Evolutionary conservation across 2,329 filamentous ascomycete genomes (phyloP).

Genomic region (Ophiosphaerella herpotricha): DNA sequence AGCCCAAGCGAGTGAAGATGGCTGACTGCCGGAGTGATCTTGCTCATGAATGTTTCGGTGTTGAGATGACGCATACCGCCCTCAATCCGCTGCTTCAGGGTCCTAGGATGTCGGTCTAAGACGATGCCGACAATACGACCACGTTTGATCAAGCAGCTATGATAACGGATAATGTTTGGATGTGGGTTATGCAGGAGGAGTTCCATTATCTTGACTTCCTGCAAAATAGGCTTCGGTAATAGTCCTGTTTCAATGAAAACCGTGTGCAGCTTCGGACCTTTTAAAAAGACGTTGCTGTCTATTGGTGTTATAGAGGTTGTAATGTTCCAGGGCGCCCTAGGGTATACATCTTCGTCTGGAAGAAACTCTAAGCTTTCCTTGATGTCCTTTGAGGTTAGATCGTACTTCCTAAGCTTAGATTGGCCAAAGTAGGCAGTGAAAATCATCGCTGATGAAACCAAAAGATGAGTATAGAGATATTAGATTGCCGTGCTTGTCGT

Average conservation of each 20-base stretch:
- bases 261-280: constrained; percentile 15
- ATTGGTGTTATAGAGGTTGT: constrained; percentile 7
- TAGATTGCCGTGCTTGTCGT: constrained; percentile 16
- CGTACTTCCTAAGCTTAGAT: constrained; percentile 12
- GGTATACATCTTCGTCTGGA: constrained; percentile 7
- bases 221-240: constrained; percentile 15
- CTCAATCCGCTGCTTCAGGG: constrained; percentile 9
- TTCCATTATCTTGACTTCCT: background rate
- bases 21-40: constrained; percentile 12
- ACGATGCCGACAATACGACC: too few species aligned
- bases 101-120: background rate
- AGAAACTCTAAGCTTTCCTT: constrained; percentile 13
- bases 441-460: constrained; percentile 10
- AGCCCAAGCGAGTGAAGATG: constrained; percentile 14
- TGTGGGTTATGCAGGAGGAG: too few species aligned
- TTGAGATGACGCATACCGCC: constrained; percentile 1
- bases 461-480: constrained; percentile 20
- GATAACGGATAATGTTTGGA: too few species aligned
- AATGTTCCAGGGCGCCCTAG: constrained; percentile 9
- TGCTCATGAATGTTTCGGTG: constrained; percentile 8
- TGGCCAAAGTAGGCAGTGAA: constrained; percentile 15
- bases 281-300: constrained; percentile 10
- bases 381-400: constrained; percentile 7
- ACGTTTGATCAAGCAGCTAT: too few species aligned
- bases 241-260: constrained; percentile 7